phyloP scores from a whole-genome alignment of 306 rosid species.

The Sechiopsis laciniata region DNA sequence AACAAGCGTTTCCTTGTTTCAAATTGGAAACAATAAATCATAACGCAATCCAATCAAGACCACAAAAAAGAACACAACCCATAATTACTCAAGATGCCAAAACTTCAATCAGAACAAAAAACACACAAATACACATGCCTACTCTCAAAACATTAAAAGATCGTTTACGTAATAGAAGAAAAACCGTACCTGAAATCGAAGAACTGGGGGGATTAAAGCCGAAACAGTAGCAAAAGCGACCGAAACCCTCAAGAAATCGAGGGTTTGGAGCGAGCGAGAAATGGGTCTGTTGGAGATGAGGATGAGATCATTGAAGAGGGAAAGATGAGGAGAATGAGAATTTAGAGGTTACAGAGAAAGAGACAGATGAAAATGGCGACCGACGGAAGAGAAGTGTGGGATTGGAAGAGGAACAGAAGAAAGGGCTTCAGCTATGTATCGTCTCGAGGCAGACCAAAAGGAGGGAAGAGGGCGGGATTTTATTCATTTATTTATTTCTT shows the following conservation, averaged over 20 bases:
- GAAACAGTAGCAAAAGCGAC: slow-evolving; percentile 8
- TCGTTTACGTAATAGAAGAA: background rate
- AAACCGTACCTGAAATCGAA: slow-evolving; percentile 7
- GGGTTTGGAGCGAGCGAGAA: background rate
- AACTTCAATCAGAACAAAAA: slow-evolving; percentile 12
- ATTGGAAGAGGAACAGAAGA: background rate
- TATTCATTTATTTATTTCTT: no score
- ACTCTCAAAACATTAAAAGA: background rate
- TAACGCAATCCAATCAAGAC: background rate
- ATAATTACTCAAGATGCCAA: background rate
- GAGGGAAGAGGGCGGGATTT: background rate
- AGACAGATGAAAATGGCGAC: background rate
- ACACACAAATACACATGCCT: background rate
- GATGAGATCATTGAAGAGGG: background rate
- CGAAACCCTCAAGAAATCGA: slow-evolving; percentile 15
- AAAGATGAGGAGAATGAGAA: no score
- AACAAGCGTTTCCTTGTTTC: background rate
- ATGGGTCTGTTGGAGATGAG: background rate
- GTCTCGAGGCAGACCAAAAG: background rate
- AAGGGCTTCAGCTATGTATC: background rate
- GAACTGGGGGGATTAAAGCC: background rate
- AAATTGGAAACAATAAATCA: background rate
- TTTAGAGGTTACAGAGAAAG: background rate
- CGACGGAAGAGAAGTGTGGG: slow-evolving; percentile 6
- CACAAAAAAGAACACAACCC: background rate